A percentile compares a stretch with the other conserved stretches of the same genome.
Evolutionary conservation across 768 basidiomycete genomes (phyloP).

Genomic region (Amanita exitialis): DNA sequence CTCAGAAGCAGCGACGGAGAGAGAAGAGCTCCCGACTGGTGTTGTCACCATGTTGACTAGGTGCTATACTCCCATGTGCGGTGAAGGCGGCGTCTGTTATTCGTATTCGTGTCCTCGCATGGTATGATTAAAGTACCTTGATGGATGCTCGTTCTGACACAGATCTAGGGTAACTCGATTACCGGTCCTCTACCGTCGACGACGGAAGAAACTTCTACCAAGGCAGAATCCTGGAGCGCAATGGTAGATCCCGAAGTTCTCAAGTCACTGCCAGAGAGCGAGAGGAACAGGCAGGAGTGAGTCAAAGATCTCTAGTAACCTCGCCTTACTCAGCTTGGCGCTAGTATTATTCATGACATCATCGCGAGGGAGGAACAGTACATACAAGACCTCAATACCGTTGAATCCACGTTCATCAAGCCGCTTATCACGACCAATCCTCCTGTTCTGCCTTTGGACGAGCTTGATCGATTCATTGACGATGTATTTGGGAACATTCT

Average conservation of each 20-base stretch:
- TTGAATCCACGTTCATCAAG: conserved; percentile 58
- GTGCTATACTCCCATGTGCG: conserved; percentile 84
- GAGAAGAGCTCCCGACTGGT: conserved; percentile 72
- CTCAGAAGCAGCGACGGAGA: conserved; percentile 44
- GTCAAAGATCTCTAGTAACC: neutral
- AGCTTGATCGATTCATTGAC: conserved; percentile 75
- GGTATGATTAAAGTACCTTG: conserved; percentile 22
- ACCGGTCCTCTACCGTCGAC: conserved; percentile 14
- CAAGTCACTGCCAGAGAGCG: conserved; percentile 53
- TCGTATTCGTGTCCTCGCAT: conserved; percentile 70
- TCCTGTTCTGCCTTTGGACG: conserved; percentile 36
- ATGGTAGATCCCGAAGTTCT: conserved; percentile 31
- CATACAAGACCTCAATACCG: conserved; percentile 73
- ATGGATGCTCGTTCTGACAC: neutral
- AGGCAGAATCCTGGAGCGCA: conserved; percentile 39
- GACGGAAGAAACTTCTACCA: conserved; percentile 29
- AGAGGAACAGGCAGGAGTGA: conserved; percentile 76
- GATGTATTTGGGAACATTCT: conserved; percentile 85
- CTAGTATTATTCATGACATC: conserved; percentile 76
- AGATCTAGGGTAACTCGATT: conserved; percentile 19
- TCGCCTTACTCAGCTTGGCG: neutral
- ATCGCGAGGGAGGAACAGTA: conserved; percentile 89
- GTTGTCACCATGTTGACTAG: conserved; percentile 81
- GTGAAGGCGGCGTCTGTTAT: conserved; percentile 73
- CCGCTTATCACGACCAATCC: conserved; percentile 36